These are phyloP conservation scores for Colletotrichum tropicale DNA, from an alignment of 2,329 filamentous ascomycete species.

Conservation along the genomic window DNA sequence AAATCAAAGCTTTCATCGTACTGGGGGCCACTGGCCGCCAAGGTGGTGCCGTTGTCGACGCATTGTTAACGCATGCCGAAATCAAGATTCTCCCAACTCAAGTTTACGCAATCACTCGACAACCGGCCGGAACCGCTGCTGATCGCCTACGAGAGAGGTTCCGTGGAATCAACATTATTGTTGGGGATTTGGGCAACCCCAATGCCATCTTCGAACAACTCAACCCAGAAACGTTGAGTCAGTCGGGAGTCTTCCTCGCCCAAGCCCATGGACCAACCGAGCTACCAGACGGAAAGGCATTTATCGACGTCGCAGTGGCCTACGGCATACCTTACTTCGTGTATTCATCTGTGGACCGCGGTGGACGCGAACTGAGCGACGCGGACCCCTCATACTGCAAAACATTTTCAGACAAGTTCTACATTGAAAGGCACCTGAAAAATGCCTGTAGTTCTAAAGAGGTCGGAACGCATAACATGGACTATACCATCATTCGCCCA, in stretches of 20 bases:
- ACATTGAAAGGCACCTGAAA: neutral
- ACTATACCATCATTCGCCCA: slow-evolving; percentile 31
- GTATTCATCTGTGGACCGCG: slow-evolving; percentile 69
- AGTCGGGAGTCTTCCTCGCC: slow-evolving; percentile 23
- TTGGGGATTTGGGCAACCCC: neutral
- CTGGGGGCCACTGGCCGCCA: slow-evolving; percentile 34
- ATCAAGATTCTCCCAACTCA: slow-evolving; percentile 47
- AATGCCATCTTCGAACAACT: neutral
- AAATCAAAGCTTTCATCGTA: slow-evolving; percentile 23
- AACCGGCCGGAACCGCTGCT: neutral
- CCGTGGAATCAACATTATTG: neutral
- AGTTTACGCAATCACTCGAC: slow-evolving; percentile 55
- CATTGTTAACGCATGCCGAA: slow-evolving; percentile 25
- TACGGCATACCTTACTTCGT: slow-evolving; percentile 61
- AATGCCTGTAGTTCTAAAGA: neutral
- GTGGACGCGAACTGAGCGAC: slow-evolving; percentile 59
- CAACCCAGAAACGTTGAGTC: neutral
- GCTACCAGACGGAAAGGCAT: slow-evolving; percentile 51
- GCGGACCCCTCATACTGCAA: slow-evolving; percentile 20
- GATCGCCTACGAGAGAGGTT: neutral
- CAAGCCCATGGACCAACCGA: slow-evolving; percentile 41
- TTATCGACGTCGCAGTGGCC: slow-evolving; percentile 55
- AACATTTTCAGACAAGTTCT: neutral
- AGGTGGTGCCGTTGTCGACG: slow-evolving; percentile 30
- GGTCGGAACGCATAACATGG: slow-evolving; percentile 25